A percentile compares a stretch with the other conserved stretches of the same genome.
Evolutionary conservation across 164 flowering plant genomes (phyloP).

Genomic region (Stephania yunnanensis): DNA sequence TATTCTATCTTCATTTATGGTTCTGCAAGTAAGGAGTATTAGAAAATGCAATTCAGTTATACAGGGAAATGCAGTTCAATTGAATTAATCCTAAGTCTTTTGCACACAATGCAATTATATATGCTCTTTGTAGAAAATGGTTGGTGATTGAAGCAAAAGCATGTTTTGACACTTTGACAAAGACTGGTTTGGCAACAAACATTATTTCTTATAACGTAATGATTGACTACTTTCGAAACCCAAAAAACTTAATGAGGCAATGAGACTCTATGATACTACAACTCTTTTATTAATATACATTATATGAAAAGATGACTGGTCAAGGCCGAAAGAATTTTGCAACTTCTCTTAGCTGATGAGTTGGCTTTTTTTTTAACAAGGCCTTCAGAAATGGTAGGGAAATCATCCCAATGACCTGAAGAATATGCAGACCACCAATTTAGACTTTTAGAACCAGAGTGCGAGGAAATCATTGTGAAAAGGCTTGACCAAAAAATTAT

Average conservation of each 20-base stretch:
- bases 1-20: constrained; percentile 66
- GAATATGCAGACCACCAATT: too few relatives aligned
- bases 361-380: too few relatives aligned
- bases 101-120: constrained; percentile 40
- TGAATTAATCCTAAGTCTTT: constrained; percentile 38
- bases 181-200: constrained; percentile 26
- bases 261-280: constrained; percentile 38
- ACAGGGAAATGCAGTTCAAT: constrained; percentile 38
- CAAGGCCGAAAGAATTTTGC: constrained; percentile 40
- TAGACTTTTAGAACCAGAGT: too few relatives aligned
- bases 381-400: too few relatives aligned
- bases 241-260: constrained; percentile 42
- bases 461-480: too few relatives aligned
- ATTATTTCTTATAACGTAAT: constrained; percentile 57
- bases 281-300: constrained; percentile 63
- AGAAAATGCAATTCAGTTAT: constrained; percentile 39
- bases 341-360: constrained; percentile 29
- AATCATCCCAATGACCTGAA: too few relatives aligned
- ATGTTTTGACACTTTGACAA: constrained; percentile 37
- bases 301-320: constrained; percentile 40
- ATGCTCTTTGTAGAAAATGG: constrained; percentile 45
- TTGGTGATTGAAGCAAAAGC: constrained; percentile 47
- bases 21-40: constrained; percentile 59
- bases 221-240: constrained; percentile 60
- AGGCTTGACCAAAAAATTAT: too few relatives aligned